These are phyloP conservation scores for Boletus vinaceobasis DNA, from an alignment of 768 basidiomycete genomes.

Conservation along the genomic window DNA sequence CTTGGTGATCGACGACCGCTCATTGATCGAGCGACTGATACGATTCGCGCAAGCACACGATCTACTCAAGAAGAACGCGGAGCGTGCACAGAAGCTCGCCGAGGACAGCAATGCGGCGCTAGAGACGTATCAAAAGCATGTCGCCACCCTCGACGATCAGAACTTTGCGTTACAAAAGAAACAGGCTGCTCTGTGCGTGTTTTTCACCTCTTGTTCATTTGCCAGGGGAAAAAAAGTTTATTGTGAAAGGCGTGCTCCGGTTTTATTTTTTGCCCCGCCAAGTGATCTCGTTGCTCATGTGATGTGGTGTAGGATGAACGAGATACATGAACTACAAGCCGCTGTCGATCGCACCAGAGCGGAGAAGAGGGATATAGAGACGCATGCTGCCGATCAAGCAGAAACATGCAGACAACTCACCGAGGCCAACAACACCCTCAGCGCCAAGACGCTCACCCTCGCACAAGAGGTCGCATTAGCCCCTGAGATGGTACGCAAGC, in stretches of 20 bases:
- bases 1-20: slow-evolving; percentile 76
- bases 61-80: slow-evolving; percentile 87
- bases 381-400: slow-evolving; percentile 64
- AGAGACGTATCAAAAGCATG: slow-evolving; percentile 90
- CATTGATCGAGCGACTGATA: slow-evolving; percentile 78
- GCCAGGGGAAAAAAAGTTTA: neutral
- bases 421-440: slow-evolving; percentile 76
- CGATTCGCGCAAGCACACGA: slow-evolving; percentile 89
- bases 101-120: slow-evolving; percentile 75
- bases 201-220: neutral
- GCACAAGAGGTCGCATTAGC: slow-evolving; percentile 37
- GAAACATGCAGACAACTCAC: slow-evolving; percentile 70
- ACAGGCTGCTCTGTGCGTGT: slow-evolving; percentile 56
- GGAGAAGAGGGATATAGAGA: slow-evolving; percentile 72
- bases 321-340: slow-evolving; percentile 57
- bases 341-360: slow-evolving; percentile 54
- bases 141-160: slow-evolving; percentile 74
- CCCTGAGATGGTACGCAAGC: slow-evolving; percentile 49
- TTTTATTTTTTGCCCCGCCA: neutral
- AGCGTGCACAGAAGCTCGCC: slow-evolving; percentile 86
- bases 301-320: slow-evolving; percentile 52
- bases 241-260: neutral
- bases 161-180: slow-evolving; percentile 50
- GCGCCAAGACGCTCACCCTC: slow-evolving; percentile 59
- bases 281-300: neutral